phyloP scores from a whole-genome alignment of 495 filamentous ascomycete species.

The Podospora comata region DNA sequence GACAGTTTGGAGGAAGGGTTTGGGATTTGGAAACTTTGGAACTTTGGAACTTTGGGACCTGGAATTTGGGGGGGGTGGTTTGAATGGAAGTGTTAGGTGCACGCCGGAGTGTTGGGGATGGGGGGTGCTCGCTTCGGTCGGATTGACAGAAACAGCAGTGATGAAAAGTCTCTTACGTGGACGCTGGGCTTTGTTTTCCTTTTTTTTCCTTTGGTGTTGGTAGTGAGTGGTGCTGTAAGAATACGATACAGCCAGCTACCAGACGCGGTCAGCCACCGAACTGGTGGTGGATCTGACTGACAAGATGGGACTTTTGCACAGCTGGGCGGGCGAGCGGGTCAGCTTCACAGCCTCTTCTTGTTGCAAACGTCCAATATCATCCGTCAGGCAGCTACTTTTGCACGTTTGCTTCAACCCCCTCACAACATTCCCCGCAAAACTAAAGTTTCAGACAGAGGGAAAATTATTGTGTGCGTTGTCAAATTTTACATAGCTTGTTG shows the following conservation, averaged over 20 bases:
- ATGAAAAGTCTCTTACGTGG: background rate
- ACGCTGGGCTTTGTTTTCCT: background rate
- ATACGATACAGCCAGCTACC: background rate
- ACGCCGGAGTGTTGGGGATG: no score
- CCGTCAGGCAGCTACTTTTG: background rate
- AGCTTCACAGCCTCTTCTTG: background rate
- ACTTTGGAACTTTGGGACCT: no score
- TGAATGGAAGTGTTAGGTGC: no score
- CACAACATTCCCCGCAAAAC: background rate
- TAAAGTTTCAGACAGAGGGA: background rate
- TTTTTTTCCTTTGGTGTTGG: background rate
- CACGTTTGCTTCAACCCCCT: background rate
- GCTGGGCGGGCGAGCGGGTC: background rate
- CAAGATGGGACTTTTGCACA: background rate
- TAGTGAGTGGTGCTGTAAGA: background rate
- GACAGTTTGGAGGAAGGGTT: no score
- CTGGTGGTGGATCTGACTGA: no score
- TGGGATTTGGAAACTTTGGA: no score
- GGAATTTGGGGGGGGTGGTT: no score
- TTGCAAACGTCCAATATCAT: no score
- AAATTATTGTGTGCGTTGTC: background rate
- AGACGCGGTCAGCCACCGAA: no score
- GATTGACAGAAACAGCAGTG: background rate
- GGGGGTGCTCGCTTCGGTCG: background rate
- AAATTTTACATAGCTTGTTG: background rate